phyloP scores from a whole-genome alignment of 2,329 filamentous ascomycete genomes.

The Colletotrichum nymphaeae region DNA sequence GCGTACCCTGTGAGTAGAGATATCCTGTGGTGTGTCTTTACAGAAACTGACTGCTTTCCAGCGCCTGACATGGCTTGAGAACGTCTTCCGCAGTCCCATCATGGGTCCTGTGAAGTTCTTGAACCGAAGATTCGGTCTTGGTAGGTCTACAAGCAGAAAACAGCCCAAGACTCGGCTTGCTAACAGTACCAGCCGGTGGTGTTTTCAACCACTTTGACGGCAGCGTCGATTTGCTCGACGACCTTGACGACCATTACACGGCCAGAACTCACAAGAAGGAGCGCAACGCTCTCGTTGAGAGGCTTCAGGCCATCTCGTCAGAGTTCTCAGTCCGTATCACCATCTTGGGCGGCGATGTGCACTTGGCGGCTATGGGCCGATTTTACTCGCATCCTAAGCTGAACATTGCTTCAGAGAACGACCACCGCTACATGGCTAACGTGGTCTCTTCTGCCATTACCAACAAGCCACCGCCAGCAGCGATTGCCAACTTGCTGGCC shows the following conservation, averaged over 20 bases:
- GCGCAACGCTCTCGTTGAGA: constrained; percentile 80
- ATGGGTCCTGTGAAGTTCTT: constrained; percentile 91
- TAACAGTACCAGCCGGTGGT: constrained; percentile 67
- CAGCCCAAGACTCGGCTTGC: neutral
- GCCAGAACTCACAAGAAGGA: constrained; percentile 92
- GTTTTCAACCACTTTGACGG: constrained; percentile 97
- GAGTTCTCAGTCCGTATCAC: constrained; percentile 91
- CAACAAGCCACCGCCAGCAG: constrained; percentile 91
- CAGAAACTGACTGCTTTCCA: constrained; percentile 43
- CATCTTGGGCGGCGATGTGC: constrained; percentile 93
- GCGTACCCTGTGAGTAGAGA: constrained; percentile 78
- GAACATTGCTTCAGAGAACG: constrained; percentile 79
- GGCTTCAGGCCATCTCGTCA: constrained; percentile 84
- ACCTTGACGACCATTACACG: constrained; percentile 96
- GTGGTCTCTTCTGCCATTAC: constrained; percentile 95
- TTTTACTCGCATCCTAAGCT: constrained; percentile 93
- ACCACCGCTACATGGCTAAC: constrained; percentile 96
- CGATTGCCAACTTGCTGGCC: constrained; percentile 89
- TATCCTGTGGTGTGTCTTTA: neutral
- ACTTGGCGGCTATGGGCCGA: constrained; percentile 89
- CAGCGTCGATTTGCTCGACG: constrained; percentile 90
- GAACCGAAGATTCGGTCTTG: constrained; percentile 89
- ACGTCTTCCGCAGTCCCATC: constrained; percentile 86
- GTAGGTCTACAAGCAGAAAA: constrained; percentile 42
- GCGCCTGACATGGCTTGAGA: constrained; percentile 96